Base-by-base conservation (phyloP, 768 basidiomycete species). In the Mrakia blollopis region DNA sequence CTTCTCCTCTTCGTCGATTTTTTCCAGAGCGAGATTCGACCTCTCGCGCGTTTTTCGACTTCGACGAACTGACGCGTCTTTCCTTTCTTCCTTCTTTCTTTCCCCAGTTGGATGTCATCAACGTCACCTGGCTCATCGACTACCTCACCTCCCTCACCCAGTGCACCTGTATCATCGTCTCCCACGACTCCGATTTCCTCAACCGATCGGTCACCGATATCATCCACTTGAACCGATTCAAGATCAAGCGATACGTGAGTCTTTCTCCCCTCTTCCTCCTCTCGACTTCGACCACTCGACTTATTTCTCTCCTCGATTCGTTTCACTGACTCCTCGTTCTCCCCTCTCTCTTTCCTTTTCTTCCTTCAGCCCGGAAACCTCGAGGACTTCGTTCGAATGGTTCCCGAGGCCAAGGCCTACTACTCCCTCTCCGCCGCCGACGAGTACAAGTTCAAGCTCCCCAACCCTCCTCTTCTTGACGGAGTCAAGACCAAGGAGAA, bases 401-500 rank as follows among this genome's bases (percentile, higher is more conserved):
- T 98, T 77, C 95, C 95, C 62, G 95, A 98, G 86, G 95, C 95
- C 84, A 95, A 91, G 87, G 93, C 94, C 11, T 98, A 98, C 89
- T 98, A 94, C 88, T 92, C 91, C 79, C 92, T 98, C 81, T 90
- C 96, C 86, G 93, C 94, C 77, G 89, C 89, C 73, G 94, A 96
- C 86, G 93, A 96, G 88, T 98, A 98, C 90, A 91, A 89, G 86
- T 98, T 97, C 90, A 95, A 94, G 89, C 90, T 98, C 81, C 95
- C 95, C 76, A 91, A 93, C 83, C 95, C 95, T 73, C 95, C 95
- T 83, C 90, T 98, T 80, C 91, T 98, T 79, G 95, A 98, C 80
- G 95, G 95, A 91, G 95, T 98, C 87, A 98, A 98, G 91, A 98
- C 95, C 83, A 98, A 98, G 89, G 94, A 98, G 87, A 98, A 96